A percentile compares a stretch with the other conserved stretches of the same genome.
Conservation (phyloP, 2,329 filamentous ascomycete species). For the Ramichloridium luteum region DNA sequence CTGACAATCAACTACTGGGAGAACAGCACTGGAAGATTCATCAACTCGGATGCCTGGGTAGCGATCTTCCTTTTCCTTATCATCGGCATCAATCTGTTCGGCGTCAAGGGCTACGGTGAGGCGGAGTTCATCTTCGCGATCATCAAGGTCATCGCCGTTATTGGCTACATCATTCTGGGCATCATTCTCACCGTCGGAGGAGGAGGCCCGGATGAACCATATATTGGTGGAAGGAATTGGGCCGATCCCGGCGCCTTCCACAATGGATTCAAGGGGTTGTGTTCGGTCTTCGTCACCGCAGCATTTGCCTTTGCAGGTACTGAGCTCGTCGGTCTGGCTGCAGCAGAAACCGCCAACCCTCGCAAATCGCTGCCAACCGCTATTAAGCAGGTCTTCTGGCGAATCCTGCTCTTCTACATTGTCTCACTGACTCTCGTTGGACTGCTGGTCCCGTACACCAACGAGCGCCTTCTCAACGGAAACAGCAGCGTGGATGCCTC, state of each 20-base stretch:
- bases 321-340: conserved; percentile 48
- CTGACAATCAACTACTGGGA: conserved; percentile 24
- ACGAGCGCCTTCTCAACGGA: conserved; percentile 25
- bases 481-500: conserved; percentile 27
- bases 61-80: conserved; percentile 24
- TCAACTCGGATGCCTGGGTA: conserved; percentile 23
- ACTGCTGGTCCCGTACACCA: conserved; percentile 22
- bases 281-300: conserved; percentile 51
- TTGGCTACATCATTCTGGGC: conserved; percentile 53
- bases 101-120: conserved; percentile 25
- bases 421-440: conserved; percentile 24
- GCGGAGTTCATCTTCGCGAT: conserved; percentile 26
- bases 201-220: conserved; percentile 41
- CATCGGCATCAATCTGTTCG: conserved; percentile 23
- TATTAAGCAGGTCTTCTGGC: conserved; percentile 26
- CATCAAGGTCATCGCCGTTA: conserved; percentile 33
- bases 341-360: conserved; percentile 42
- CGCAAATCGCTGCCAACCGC: conserved; percentile 30
- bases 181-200: conserved; percentile 49
- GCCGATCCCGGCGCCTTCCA: conserved; percentile 27
- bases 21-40: conserved; percentile 11
- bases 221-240: conserved; percentile 47
- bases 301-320: conserved; percentile 53
- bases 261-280: conserved; percentile 53
- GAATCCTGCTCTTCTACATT: conserved; percentile 25